Evolutionary conservation across 2,329 filamentous ascomycete species (phyloP).

Genomic region (Ophiostoma perfectum): DNA sequence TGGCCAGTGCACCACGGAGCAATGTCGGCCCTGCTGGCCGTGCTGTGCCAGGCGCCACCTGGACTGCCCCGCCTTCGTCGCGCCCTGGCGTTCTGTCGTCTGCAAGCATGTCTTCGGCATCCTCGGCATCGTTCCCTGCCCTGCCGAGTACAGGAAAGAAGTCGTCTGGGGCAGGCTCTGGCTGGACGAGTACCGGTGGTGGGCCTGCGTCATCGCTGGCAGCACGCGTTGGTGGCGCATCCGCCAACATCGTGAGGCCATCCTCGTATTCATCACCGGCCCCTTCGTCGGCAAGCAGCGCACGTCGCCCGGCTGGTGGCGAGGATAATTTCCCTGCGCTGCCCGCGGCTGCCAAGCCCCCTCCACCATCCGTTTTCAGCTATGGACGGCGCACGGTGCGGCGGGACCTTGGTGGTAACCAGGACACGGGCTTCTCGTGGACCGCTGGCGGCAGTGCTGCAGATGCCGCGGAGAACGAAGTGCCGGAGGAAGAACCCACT

Average conservation of each 20-base stretch:
- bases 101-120: slow-evolving; percentile 24
- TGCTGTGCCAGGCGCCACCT: slow-evolving; percentile 24
- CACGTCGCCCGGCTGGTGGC: slow-evolving; percentile 26
- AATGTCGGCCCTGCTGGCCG: slow-evolving; percentile 20
- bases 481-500: slow-evolving; percentile 29
- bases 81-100: slow-evolving; percentile 25
- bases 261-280: slow-evolving; percentile 2
- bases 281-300: slow-evolving; percentile 12
- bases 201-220: slow-evolving; percentile 23
- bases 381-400: slow-evolving; percentile 53
- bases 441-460: slow-evolving; percentile 31
- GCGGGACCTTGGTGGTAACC: slow-evolving; percentile 43
- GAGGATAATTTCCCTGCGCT: slow-evolving; percentile 75
- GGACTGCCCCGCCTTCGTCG: slow-evolving; percentile 28
- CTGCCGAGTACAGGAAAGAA: slow-evolving; percentile 33
- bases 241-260: background rate
- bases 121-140: slow-evolving; percentile 42
- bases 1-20: slow-evolving; percentile 18
- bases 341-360: slow-evolving; percentile 67
- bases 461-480: slow-evolving; percentile 27
- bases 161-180: slow-evolving; percentile 11
- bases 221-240: slow-evolving; percentile 23
- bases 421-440: slow-evolving; percentile 52
- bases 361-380: slow-evolving; percentile 56
- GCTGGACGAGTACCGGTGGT: slow-evolving; percentile 28